Percentiles rank a stretch among this genome's conserved stretches.
These are phyloP conservation scores for Endocarpon pusillum DNA, from an alignment of 495 filamentous ascomycete genomes.

Conservation along the genomic window DNA sequence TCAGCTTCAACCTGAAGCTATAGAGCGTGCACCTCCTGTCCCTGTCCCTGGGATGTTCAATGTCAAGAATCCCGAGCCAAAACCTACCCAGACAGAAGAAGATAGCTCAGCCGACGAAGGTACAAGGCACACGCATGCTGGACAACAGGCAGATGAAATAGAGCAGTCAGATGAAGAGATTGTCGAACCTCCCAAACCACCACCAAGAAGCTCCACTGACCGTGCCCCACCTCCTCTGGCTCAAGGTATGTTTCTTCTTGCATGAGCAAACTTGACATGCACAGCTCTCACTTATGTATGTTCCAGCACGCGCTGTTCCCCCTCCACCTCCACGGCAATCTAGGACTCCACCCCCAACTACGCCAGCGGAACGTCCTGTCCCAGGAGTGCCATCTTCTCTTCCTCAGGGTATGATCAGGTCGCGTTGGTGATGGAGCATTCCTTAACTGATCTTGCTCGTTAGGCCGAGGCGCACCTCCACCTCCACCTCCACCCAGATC, in stretches of 20 bases:
- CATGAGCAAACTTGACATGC: too few relatives aligned
- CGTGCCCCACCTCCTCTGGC: slow-evolving; percentile 28
- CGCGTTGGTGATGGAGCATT: slow-evolving; percentile 6
- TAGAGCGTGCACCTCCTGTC: slow-evolving; percentile 45
- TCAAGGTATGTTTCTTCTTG: slow-evolving; percentile 44
- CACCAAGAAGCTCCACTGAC: slow-evolving; percentile 27
- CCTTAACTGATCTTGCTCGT: too few relatives aligned
- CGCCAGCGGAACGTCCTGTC: slow-evolving; percentile 47
- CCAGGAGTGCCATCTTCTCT: slow-evolving; percentile 53
- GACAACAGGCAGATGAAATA: slow-evolving; percentile 32
- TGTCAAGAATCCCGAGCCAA: slow-evolving; percentile 24
- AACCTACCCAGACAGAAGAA: slow-evolving; percentile 19
- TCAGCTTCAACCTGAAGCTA: slow-evolving; percentile 31
- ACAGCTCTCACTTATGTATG: too few relatives aligned
- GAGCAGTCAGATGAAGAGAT: slow-evolving; percentile 48
- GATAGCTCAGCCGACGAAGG: slow-evolving; percentile 28
- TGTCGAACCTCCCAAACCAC: slow-evolving; percentile 25
- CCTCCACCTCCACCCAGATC: too few relatives aligned
- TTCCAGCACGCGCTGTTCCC: slow-evolving; percentile 29
- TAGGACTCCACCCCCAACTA: slow-evolving; percentile 30
- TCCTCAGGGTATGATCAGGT: slow-evolving; percentile 40
- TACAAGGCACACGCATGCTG: slow-evolving; percentile 16
- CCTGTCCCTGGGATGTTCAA: slow-evolving; percentile 58
- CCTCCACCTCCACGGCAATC: slow-evolving; percentile 29
- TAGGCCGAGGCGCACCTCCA: too few relatives aligned